phyloP scores from a whole-genome alignment of 805 yeast genomes.

The Candida dajiaensis region DNA sequence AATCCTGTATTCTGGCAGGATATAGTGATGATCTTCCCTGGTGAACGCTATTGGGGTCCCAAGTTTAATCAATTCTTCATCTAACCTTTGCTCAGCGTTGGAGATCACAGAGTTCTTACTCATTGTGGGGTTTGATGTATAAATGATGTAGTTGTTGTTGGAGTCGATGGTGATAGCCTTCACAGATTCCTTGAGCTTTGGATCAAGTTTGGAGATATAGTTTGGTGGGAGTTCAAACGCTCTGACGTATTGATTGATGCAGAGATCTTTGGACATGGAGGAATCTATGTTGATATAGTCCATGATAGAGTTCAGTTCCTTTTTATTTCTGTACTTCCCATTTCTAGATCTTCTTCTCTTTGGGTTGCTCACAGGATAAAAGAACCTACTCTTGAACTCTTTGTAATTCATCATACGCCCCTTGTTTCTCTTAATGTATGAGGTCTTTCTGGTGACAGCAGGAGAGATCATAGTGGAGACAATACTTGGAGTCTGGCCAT shows the following conservation, averaged over 20 bases:
- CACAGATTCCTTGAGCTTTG: slow-evolving; percentile 6
- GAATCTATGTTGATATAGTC: slow-evolving; percentile 19
- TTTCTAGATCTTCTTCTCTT: slow-evolving; percentile 14
- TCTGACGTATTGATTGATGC: slow-evolving; percentile 13
- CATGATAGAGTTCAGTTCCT: slow-evolving; percentile 20
- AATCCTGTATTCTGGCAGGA: slow-evolving; percentile 9
- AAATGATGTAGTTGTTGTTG: slow-evolving; percentile 20
- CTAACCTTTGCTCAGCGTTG: slow-evolving; percentile 20
- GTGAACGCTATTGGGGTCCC: slow-evolving; percentile 11
- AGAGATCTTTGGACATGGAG: slow-evolving; percentile 19
- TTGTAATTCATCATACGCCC: slow-evolving; percentile 19
- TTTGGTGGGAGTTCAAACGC: slow-evolving; percentile 6
- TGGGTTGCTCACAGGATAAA: slow-evolving; percentile 23
- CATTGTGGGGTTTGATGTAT: slow-evolving; percentile 19
- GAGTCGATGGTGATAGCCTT: slow-evolving; percentile 22
- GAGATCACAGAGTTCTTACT: slow-evolving; percentile 16
- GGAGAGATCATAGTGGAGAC: slow-evolving; percentile 14
- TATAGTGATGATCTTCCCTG: neutral
- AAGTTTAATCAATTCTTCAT: slow-evolving; percentile 16
- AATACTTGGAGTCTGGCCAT: slow-evolving; percentile 18
- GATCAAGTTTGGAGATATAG: slow-evolving; percentile 12
- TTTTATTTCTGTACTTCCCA: slow-evolving; percentile 21
- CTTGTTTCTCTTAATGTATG: slow-evolving; percentile 11
- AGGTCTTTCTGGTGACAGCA: slow-evolving; percentile 9
- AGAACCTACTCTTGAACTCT: slow-evolving; percentile 15